phyloP scores from a whole-genome alignment of 139 green algal species.

The Closterium sp. region DNA sequence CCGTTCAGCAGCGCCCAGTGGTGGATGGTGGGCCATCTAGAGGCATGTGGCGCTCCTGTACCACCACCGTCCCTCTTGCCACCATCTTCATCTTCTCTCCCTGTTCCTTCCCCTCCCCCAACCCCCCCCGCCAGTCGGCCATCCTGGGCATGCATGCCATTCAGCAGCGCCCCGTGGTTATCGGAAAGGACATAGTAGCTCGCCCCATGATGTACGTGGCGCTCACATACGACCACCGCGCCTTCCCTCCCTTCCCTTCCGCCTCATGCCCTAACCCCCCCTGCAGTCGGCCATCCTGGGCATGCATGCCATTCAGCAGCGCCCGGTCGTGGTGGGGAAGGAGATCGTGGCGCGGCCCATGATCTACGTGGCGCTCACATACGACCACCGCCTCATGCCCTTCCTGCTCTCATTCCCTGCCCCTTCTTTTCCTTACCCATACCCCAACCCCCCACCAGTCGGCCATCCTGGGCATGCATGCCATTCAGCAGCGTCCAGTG shows the following conservation, averaged over 20 bases:
- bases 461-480: slow-evolving; percentile 96
- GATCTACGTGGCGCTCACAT: slow-evolving; percentile 99
- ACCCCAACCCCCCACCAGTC: slow-evolving; percentile 36
- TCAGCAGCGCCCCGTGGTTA: slow-evolving; percentile 77
- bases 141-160: slow-evolving; percentile 98
- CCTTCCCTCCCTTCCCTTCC: too few relatives aligned
- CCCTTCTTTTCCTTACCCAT: too few relatives aligned
- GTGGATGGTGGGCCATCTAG: too few relatives aligned
- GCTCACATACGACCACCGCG: slow-evolving; percentile 97
- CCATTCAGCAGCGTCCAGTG: slow-evolving; percentile 82
- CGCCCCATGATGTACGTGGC: slow-evolving; percentile 99
- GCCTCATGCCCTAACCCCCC: not conserved
- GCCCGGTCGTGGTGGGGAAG: slow-evolving; percentile 76
- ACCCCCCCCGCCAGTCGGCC: too few relatives aligned
- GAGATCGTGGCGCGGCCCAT: slow-evolving; percentile 88
- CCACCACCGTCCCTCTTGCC: not conserved
- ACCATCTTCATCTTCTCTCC: not conserved
- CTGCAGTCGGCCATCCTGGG: slow-evolving; percentile 80
- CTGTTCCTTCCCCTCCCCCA: not conserved
- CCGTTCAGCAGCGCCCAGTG: slow-evolving; percentile 81
- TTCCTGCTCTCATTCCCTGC: too few relatives aligned
- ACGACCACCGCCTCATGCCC: slow-evolving; percentile 98
- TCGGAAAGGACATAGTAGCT: slow-evolving; percentile 77
- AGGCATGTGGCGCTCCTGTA: too few relatives aligned
- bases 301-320: slow-evolving; percentile 94